A percentile compares a stretch with the other conserved stretches of the same genome.
phyloP scores from a whole-genome alignment of 345 rosid genomes.

The Corymbia maculata region DNA sequence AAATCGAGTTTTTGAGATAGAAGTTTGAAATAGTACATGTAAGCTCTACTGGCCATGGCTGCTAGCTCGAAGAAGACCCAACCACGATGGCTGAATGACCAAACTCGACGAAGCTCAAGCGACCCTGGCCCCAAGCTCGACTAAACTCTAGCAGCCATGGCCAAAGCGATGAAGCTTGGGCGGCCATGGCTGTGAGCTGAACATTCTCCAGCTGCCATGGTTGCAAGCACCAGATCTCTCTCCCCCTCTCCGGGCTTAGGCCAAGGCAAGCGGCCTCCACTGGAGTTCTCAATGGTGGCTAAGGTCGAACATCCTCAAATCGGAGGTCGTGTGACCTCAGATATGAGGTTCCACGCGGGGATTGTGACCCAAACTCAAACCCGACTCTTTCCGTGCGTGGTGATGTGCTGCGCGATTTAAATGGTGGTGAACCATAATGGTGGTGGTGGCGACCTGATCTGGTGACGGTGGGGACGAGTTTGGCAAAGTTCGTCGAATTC shows the following conservation, averaged over 20 bases:
- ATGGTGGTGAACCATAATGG: not conserved
- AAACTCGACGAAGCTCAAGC: not conserved
- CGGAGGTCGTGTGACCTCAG: not conserved
- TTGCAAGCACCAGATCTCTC: not conserved
- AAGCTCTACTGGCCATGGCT: not conserved
- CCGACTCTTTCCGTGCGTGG: not conserved
- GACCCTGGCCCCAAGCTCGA: not conserved
- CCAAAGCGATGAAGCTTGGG: not conserved
- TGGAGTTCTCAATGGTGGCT: not conserved
- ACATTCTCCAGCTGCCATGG: not conserved
- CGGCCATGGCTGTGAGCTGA: not conserved
- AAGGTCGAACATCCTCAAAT: not conserved
- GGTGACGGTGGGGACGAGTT: not conserved
- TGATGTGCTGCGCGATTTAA: not conserved
- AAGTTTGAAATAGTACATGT: not conserved
- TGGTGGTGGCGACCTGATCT: not conserved
- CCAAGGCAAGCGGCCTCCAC: too few species aligned
- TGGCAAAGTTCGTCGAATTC: not conserved
- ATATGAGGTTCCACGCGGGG: not conserved
- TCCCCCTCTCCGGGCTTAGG: too few species aligned
- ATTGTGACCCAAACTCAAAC: not conserved
- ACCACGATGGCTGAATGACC: not conserved
- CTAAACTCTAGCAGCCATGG: not conserved
- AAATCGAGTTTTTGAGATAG: not conserved
- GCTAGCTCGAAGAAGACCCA: not conserved